Conservation (phyloP, 139 green algal genomes). For the Pseudopediastrum boryanum region DNA sequence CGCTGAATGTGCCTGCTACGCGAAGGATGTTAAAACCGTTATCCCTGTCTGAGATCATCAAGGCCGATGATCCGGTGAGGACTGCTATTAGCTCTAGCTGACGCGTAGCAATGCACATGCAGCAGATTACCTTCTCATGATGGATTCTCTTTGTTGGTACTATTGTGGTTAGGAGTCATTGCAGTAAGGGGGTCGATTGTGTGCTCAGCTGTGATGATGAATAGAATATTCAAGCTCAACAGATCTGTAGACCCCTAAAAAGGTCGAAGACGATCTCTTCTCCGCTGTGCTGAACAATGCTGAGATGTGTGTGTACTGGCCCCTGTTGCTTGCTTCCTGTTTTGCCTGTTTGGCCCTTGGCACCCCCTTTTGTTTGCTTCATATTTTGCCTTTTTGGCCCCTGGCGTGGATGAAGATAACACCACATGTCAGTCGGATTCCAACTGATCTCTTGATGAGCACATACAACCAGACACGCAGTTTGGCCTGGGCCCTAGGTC, state of each 20-base stretch:
- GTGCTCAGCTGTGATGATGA: conserved; percentile 70
- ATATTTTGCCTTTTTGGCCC: background rate
- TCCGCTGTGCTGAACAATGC: conserved; percentile 56
- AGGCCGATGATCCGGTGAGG: conserved; percentile 4
- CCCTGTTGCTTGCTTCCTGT: background rate
- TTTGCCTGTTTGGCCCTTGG: too few species aligned
- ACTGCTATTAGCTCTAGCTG: conserved; percentile 12
- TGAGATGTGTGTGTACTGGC: background rate
- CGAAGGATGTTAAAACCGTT: conserved; percentile 60
- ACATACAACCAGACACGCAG: conserved; percentile 30
- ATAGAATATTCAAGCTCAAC: conserved; percentile 84
- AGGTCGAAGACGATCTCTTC: conserved; percentile 41
- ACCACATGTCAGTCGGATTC: conserved; percentile 47
- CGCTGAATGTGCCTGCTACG: too few species aligned
- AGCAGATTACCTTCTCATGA: too few species aligned
- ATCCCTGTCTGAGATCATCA: conserved; percentile 74
- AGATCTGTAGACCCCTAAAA: conserved; percentile 50
- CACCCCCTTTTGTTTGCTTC: too few species aligned
- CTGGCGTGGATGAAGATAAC: conserved; percentile 42
- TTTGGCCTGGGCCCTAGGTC: too few species aligned
- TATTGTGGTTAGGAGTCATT: too few species aligned
- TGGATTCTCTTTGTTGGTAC: too few species aligned
- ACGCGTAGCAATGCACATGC: too few species aligned
- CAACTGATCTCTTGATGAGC: conserved; percentile 36
- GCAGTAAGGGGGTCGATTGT: too few species aligned